Percentiles rank a stretch among this genome's conserved stretches.
phyloP scores from a whole-genome alignment of 2,329 filamentous ascomycete species.

The Ceratocystis huliohia region DNA sequence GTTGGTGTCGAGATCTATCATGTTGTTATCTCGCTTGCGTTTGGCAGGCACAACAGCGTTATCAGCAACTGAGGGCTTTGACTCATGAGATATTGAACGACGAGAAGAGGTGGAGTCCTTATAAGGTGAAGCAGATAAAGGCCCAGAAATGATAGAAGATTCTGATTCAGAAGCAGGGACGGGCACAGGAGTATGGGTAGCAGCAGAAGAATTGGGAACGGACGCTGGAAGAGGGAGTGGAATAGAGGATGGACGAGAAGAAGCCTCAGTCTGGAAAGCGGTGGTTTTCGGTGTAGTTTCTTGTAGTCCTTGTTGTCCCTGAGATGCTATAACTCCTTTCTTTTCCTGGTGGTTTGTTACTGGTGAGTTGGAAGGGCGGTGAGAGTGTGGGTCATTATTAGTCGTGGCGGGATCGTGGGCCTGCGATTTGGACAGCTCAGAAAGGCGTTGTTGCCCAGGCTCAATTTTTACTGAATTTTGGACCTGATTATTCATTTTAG shows the following conservation, averaged over 20 bases:
- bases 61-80: slow-evolving; percentile 21
- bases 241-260: not conserved
- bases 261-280: not conserved
- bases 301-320: too few relatives aligned
- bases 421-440: not conserved
- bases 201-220: not conserved
- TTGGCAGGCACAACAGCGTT: slow-evolving; percentile 34
- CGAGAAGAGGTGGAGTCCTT: not conserved
- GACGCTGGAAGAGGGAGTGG: not conserved
- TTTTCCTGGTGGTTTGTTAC: not conserved
- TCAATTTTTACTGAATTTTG: slow-evolving; percentile 26
- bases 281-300: not conserved
- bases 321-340: not conserved
- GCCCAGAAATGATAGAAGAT: not conserved
- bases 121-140: not conserved
- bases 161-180: slow-evolving; percentile 1
- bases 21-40: slow-evolving; percentile 37
- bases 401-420: not conserved
- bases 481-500: slow-evolving; percentile 14
- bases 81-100: slow-evolving; percentile 7
- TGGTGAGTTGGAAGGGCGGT: slow-evolving; percentile 13
- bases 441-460: not conserved
- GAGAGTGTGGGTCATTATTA: not conserved
- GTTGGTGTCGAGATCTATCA: slow-evolving; percentile 17
- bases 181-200: not conserved